These are phyloP conservation scores for Vitis cinerea DNA, from an alignment of 164 flowering plant species.

Conservation along the genomic window DNA sequence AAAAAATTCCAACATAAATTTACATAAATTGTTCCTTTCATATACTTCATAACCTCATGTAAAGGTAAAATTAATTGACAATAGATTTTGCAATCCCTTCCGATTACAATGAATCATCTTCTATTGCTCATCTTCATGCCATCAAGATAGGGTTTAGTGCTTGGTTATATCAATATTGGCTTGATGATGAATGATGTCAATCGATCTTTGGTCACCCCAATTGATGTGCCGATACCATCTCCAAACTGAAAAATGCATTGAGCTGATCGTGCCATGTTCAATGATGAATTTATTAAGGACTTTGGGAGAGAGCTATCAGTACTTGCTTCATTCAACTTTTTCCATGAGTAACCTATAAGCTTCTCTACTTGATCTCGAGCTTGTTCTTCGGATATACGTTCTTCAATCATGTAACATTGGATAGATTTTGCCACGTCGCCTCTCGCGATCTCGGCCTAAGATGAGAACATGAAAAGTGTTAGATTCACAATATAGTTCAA, in stretches of 20 bases:
- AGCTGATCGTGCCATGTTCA: slow-evolving; percentile 25
- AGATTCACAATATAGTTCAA: too few relatives aligned
- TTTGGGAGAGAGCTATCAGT: slow-evolving; percentile 3
- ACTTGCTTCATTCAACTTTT: slow-evolving; percentile 15
- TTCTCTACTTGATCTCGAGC: slow-evolving; percentile 12
- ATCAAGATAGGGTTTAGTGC: too few relatives aligned
- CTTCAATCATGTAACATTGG: slow-evolving; percentile 5
- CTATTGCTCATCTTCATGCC: too few relatives aligned
- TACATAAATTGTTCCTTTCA: too few relatives aligned
- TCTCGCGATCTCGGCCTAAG: neutral
- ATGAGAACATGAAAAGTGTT: neutral
- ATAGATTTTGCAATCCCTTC: too few relatives aligned
- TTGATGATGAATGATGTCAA: slow-evolving; percentile 7
- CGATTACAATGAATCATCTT: too few relatives aligned
- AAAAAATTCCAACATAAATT: too few relatives aligned
- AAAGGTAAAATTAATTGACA: too few relatives aligned
- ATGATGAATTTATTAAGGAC: slow-evolving; percentile 2
- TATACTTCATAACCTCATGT: too few relatives aligned
- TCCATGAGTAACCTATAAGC: slow-evolving; percentile 14
- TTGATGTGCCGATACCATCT: slow-evolving; percentile 22
- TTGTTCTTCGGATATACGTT: neutral
- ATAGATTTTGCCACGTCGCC: slow-evolving; percentile 6
- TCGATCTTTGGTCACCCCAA: slow-evolving; percentile 16
- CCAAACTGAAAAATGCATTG: slow-evolving; percentile 24
- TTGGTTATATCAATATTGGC: neutral